Percentiles rank a stretch among this genome's conserved stretches.
phyloP scores from a whole-genome alignment of 176 grass and related monocot species.

The Bothriochloa decipiens region DNA sequence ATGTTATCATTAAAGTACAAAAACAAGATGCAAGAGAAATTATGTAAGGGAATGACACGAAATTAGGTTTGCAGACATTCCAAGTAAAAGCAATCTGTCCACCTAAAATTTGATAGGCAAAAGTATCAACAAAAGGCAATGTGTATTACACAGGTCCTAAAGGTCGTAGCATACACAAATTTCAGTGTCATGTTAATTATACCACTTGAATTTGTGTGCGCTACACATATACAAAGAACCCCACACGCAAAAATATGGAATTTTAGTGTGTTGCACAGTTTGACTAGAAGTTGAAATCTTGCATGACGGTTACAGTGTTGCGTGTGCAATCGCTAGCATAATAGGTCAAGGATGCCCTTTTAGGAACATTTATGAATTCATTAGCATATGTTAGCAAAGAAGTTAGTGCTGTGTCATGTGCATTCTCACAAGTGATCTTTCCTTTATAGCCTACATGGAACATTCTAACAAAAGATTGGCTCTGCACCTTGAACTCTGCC shows the following conservation, averaged over 20 bases:
- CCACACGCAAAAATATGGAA: background rate
- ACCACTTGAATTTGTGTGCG: background rate
- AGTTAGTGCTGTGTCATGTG: conserved; percentile 12
- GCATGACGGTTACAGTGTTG: background rate
- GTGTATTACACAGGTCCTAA: background rate
- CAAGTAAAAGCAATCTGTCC: background rate
- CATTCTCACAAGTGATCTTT: background rate
- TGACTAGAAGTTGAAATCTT: background rate
- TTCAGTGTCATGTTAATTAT: background rate
- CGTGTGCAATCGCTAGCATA: background rate
- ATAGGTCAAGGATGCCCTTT: conserved; percentile 26
- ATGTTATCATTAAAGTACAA: background rate
- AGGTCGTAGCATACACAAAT: background rate
- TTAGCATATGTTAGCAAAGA: background rate
- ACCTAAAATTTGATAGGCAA: background rate
- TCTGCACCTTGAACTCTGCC: conserved; percentile 34
- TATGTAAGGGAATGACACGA: background rate
- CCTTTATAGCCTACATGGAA: conserved; percentile 21
- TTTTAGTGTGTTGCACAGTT: no score
- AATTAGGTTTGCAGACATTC: background rate
- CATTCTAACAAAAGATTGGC: conserved; percentile 51
- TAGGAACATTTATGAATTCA: conserved; percentile 7
- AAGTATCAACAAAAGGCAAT: background rate
- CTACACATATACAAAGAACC: background rate
- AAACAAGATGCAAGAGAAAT: background rate